A percentile compares a stretch with the other conserved stretches of the same genome.
phyloP scores from a whole-genome alignment of 2,329 filamentous ascomycete species.

The Pseudocercospora eumusae region DNA sequence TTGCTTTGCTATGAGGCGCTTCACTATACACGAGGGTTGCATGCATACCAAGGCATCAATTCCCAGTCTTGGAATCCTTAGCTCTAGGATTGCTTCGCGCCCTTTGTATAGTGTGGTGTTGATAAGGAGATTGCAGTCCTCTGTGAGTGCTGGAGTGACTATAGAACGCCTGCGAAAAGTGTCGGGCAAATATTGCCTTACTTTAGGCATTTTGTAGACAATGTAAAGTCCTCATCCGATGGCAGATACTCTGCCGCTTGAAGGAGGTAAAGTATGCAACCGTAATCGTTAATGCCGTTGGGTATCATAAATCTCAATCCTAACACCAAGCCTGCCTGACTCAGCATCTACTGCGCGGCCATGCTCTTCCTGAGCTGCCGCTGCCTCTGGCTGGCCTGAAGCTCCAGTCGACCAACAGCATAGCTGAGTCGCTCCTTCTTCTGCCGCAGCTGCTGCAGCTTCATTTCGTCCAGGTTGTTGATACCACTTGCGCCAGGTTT shows the following conservation, averaged over 20 bases:
- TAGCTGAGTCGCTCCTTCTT: constrained; percentile 85
- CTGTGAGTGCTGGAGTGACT: background rate
- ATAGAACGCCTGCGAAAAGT: background rate
- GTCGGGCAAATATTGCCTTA: background rate
- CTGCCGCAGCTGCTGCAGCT: constrained; percentile 69
- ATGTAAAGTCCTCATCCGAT: no score
- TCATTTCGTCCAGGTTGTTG: constrained; percentile 54
- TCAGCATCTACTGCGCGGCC: constrained; percentile 48
- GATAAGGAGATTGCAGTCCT: background rate
- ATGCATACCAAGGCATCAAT: no score
- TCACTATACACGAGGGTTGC: no score
- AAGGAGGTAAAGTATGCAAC: no score
- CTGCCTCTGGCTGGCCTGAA: constrained; percentile 79
- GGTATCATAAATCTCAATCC: constrained; percentile 2
- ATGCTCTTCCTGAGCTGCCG: constrained; percentile 73
- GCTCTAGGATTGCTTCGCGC: background rate
- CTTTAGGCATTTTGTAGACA: background rate
- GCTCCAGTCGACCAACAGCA: constrained; percentile 78
- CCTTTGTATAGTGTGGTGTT: background rate
- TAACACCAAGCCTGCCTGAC: background rate
- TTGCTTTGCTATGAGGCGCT: no score
- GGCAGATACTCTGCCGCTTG: no score
- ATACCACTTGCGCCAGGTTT: constrained; percentile 34
- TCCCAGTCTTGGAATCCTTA: no score
- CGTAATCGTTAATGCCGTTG: background rate